Percentiles rank a stretch among this genome's conserved stretches.
Conservation (phyloP, 805 yeast species). For the Lachancea waltii region DNA sequence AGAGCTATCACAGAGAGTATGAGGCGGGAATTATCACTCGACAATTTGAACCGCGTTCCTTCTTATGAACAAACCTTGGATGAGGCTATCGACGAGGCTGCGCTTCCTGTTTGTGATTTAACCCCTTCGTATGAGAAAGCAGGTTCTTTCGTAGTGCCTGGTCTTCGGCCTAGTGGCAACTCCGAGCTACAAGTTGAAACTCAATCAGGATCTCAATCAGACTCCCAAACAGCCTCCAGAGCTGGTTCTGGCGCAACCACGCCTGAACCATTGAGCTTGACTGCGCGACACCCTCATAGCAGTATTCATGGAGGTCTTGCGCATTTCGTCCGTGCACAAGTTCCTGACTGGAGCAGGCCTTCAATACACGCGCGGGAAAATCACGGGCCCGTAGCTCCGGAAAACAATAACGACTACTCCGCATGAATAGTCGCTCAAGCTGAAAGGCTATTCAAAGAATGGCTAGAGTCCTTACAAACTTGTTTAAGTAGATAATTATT, state of each 20-base stretch:
- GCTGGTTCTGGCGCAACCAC: neutral
- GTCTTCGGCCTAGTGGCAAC: too few relatives aligned
- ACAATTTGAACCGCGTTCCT: constrained; percentile 57
- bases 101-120: constrained; percentile 22
- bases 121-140: constrained; percentile 51
- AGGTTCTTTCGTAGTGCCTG: neutral
- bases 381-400: neutral
- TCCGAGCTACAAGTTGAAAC: too few relatives aligned
- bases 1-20: constrained; percentile 4
- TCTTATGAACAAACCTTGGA: constrained; percentile 67
- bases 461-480: too few relatives aligned
- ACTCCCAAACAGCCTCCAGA: neutral
- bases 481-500: too few relatives aligned
- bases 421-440: too few relatives aligned
- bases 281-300: neutral
- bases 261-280: neutral
- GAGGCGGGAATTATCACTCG: constrained; percentile 25
- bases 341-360: neutral
- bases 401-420: too few relatives aligned
- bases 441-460: too few relatives aligned
- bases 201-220: neutral
- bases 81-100: constrained; percentile 36
- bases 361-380: neutral
- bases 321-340: neutral
- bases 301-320: neutral